phyloP scores from a whole-genome alignment of 1,139 yeast genomes.

The Geotrichum siamense region DNA sequence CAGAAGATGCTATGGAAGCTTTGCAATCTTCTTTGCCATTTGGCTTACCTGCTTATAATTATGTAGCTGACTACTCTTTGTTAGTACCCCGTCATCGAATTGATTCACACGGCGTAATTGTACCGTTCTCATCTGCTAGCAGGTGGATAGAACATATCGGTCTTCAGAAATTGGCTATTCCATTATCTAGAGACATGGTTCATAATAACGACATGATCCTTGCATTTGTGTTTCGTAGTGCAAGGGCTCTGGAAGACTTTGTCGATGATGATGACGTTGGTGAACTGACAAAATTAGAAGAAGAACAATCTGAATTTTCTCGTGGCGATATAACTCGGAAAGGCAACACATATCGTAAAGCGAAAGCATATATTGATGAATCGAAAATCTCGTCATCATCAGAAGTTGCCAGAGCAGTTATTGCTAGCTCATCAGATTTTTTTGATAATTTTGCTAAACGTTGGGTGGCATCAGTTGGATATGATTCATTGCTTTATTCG shows the following conservation, averaged over 20 bases:
- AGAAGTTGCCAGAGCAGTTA: slow-evolving; percentile 25
- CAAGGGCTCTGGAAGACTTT: slow-evolving; percentile 16
- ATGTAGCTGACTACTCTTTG: slow-evolving; percentile 22
- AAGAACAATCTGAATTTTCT: background rate
- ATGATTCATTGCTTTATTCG: slow-evolving; percentile 22
- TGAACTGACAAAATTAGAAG: too few species aligned
- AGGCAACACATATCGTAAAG: slow-evolving; percentile 11
- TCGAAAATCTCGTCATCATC: slow-evolving; percentile 20
- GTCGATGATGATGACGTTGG: slow-evolving; percentile 8
- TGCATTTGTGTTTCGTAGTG: slow-evolving; percentile 23
- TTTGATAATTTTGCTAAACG: slow-evolving; percentile 26
- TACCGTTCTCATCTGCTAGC: slow-evolving; percentile 20
- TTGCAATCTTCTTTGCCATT: slow-evolving; percentile 26
- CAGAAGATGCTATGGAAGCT: slow-evolving; percentile 16
- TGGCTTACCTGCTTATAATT: slow-evolving; percentile 24
- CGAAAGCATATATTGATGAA: slow-evolving; percentile 21
- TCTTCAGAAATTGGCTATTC: slow-evolving; percentile 20
- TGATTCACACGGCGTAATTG: slow-evolving; percentile 1
- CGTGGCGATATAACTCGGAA: background rate
- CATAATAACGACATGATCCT: slow-evolving; percentile 20
- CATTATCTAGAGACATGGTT: slow-evolving; percentile 21
- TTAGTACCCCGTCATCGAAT: slow-evolving; percentile 22
- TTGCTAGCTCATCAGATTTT: slow-evolving; percentile 23
- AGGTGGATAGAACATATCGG: slow-evolving; percentile 21
- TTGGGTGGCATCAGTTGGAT: slow-evolving; percentile 25